Conservation (phyloP, 306 rosid genomes). For the Pueraria montana region DNA sequence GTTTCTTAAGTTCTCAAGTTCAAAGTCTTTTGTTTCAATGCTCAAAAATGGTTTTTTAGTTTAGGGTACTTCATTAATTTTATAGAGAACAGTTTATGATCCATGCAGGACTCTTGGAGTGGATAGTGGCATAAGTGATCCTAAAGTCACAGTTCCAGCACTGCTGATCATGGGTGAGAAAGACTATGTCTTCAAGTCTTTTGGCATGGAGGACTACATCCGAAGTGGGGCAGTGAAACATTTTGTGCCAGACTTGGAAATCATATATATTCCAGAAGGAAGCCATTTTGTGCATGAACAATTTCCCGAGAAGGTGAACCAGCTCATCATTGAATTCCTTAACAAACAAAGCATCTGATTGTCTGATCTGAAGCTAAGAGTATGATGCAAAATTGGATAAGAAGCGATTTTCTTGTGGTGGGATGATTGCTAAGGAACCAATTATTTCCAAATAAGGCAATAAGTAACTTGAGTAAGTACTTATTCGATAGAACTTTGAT, state of each 20-base stretch:
- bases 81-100: too few relatives aligned
- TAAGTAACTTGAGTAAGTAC: too few relatives aligned
- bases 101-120: not conserved
- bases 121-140: constrained; percentile 62
- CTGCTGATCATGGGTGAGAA: constrained; percentile 66
- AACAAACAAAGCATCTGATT: constrained; percentile 45
- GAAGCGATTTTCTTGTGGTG: too few relatives aligned
- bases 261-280: constrained; percentile 60
- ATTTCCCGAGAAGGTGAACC: constrained; percentile 63
- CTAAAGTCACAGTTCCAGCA: constrained; percentile 58
- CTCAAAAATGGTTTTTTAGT: too few relatives aligned
- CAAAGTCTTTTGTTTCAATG: too few relatives aligned
- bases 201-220: constrained; percentile 66
- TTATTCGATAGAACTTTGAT: too few relatives aligned
- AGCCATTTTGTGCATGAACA: constrained; percentile 70
- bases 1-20: too few relatives aligned
- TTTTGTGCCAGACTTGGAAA: constrained; percentile 63
- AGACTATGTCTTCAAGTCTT: constrained; percentile 61
- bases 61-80: too few relatives aligned
- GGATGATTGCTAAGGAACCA: too few relatives aligned
- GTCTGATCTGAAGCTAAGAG: too few relatives aligned
- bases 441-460: too few relatives aligned
- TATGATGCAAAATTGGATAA: too few relatives aligned
- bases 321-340: constrained; percentile 62
- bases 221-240: constrained; percentile 58